Base-by-base conservation (phyloP, 179 eudicot species). In the Drosera spatulata region DNA sequence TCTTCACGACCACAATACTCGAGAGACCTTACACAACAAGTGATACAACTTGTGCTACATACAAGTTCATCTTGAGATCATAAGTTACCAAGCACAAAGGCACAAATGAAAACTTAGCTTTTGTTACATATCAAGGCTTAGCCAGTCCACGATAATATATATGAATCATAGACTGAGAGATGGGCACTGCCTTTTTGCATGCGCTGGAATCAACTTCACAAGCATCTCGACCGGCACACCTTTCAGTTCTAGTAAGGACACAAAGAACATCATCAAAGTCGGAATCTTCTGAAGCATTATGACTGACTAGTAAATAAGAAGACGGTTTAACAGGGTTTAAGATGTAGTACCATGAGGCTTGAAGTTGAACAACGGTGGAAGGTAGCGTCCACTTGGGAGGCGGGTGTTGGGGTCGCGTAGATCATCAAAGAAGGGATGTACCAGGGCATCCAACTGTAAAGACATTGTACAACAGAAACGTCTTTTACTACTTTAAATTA, bases 381-480 rank as follows among this genome's bases (percentile, higher is more conserved):
- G 77, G 50, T 57, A 63, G 7, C 80, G 80, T 46, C 81, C 81
- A 67, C 69, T 75, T 50, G 86, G 86, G 52, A 81, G 66, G 61
- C 83, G 82, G 38, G 79, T 73, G 61, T 56, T 75, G 12, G 67
- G 79, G 55, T 81, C 86, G 33, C 83, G 75, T 54, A 81, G 68
- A 71, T 81, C 86, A 43, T 81, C 81, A 55, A 81, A 81, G 52
- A 81, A 81, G 11, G 83, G 75, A 68, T 81, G 86, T 52, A 68
- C 71, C 66, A 76, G 67, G 55, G 75, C 81, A 68, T 81, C 86
- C 75, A 78, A 63, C 86, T 81, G 81, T 10, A 50, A 11, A 45
- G 10, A 10, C 4, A 5, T 10, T 10, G 53, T 50, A 45, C 13
- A 12, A 50, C 10, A 50, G 13, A 50, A 50, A 10, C 22, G 1